phyloP scores from a whole-genome alignment of 1,139 yeast species.

The Pichia cactophila region DNA sequence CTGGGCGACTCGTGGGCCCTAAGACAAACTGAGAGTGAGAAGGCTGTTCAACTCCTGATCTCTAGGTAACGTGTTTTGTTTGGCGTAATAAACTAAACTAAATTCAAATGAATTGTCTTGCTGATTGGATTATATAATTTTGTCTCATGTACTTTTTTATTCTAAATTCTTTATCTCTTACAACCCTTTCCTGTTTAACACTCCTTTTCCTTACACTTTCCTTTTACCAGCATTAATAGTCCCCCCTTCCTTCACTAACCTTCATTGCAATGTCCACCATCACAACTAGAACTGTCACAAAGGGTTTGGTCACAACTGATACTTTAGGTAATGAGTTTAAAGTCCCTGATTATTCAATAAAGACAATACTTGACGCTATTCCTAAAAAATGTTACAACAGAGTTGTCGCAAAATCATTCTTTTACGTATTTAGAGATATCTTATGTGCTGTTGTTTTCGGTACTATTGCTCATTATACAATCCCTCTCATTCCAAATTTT shows the following conservation, averaged over 20 bases:
- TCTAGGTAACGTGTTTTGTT: no score
- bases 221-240: no score
- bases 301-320: conserved; percentile 32
- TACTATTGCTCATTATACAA: conserved; percentile 38
- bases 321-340: conserved; percentile 50
- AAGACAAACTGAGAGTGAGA: no score
- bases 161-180: not conserved
- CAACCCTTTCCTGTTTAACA: not conserved
- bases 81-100: no score
- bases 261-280: conserved; percentile 1
- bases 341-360: conserved; percentile 57
- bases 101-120: no score
- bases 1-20: no score
- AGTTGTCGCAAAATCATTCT: conserved; percentile 40
- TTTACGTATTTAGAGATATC: conserved; percentile 54
- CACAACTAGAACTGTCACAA: conserved; percentile 12
- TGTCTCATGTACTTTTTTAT: not conserved
- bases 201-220: not conserved
- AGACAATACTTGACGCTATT: conserved; percentile 52
- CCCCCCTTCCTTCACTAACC: not conserved
- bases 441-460: conserved; percentile 37
- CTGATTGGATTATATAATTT: no score
- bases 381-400: conserved; percentile 59
- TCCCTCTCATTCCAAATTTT: conserved; percentile 43
- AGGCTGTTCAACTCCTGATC: no score